A percentile compares a stretch with the other conserved stretches of the same genome.
Conservation (phyloP, 2,329 filamentous ascomycete genomes). For the Neonectria ditissima region DNA sequence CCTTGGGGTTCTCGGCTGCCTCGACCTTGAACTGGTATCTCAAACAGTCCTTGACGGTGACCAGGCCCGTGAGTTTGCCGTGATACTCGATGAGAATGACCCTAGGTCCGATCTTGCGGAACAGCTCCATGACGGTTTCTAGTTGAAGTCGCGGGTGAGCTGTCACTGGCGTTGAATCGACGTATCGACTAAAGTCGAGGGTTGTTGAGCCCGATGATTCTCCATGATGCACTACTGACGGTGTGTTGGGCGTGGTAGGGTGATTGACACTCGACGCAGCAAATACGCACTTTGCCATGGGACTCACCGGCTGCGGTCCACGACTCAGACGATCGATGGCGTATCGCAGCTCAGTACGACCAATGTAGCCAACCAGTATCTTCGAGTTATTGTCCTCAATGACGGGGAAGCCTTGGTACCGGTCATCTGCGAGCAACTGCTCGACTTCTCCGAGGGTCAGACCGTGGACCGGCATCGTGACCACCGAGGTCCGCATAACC, state of each 20-base stretch:
- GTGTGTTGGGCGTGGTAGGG: conserved; percentile 50
- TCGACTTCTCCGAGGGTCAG: conserved; percentile 83
- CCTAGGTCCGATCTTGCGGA: conserved; percentile 95
- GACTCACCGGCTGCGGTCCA: conserved; percentile 71
- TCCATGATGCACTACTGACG: conserved; percentile 13
- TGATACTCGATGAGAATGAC: conserved; percentile 94
- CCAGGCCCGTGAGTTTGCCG: conserved; percentile 83
- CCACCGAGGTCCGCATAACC: conserved; percentile 84
- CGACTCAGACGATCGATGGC: conserved; percentile 84
- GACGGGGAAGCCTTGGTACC: conserved; percentile 93
- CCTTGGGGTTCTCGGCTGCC: conserved; percentile 79
- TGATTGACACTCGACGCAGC: conserved; percentile 56
- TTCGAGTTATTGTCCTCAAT: conserved; percentile 79
- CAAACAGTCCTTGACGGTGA: conserved; percentile 96
- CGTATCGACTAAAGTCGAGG: conserved; percentile 86
- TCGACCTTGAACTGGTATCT: conserved; percentile 98
- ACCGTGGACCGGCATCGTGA: conserved; percentile 79
- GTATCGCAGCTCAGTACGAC: conserved; percentile 90
- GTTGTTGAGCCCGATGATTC: conserved; percentile 56
- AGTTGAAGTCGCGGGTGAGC: conserved; percentile 91
- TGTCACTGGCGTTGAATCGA: conserved; percentile 89
- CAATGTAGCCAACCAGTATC: conserved; percentile 89
- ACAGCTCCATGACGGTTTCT: conserved; percentile 98
- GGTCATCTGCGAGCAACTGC: conserved; percentile 78
- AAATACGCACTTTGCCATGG: conserved; percentile 81